These are phyloP conservation scores for Phytophthora pseudosyringae DNA, from an alignment of 352 stramenopile genomes.

Conservation along the genomic window DNA sequence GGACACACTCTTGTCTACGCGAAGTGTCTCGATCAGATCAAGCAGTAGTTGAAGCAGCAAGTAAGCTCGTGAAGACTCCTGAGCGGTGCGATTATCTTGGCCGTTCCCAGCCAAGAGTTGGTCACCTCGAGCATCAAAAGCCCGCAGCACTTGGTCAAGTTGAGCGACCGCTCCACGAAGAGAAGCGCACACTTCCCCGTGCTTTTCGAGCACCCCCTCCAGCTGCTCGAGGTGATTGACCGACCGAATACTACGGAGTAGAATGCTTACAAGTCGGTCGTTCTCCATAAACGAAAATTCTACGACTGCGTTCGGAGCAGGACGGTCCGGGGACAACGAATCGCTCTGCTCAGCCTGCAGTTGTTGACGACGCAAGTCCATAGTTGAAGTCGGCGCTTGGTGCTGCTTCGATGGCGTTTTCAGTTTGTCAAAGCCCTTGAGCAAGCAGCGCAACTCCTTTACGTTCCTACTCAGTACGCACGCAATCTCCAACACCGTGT, in stretches of 20 bases:
- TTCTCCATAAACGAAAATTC: conserved; percentile 76
- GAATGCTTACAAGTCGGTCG: conserved; percentile 73
- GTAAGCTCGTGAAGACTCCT: conserved; percentile 13
- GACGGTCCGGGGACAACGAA: conserved; percentile 6
- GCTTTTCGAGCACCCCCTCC: conserved; percentile 52
- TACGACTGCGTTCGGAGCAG: conserved; percentile 2
- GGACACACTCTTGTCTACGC: conserved; percentile 11
- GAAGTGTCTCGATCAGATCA: conserved; percentile 34
- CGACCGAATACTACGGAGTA: conserved; percentile 72
- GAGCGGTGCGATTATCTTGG: background rate
- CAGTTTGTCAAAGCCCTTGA: conserved; percentile 55
- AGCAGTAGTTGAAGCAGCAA: conserved; percentile 33
- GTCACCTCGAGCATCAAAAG: conserved; percentile 30
- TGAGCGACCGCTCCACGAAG: conserved; percentile 40
- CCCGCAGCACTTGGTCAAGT: conserved; percentile 44
- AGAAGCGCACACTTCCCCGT: conserved; percentile 45
- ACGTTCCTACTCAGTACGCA: conserved; percentile 18
- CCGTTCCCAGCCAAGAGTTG: conserved; percentile 12
- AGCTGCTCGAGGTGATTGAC: conserved; percentile 59
- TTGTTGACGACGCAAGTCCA: conserved; percentile 7
- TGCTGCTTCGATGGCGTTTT: conserved; percentile 36
- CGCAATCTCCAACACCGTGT: conserved; percentile 19
- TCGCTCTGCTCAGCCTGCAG: conserved; percentile 3
- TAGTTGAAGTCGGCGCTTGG: background rate
- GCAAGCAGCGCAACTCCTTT: conserved; percentile 37